A percentile compares a stretch with the other conserved stretches of the same genome.
Conservation (phyloP, 2,329 filamentous ascomycete species). For the Penicillium nordicum region DNA sequence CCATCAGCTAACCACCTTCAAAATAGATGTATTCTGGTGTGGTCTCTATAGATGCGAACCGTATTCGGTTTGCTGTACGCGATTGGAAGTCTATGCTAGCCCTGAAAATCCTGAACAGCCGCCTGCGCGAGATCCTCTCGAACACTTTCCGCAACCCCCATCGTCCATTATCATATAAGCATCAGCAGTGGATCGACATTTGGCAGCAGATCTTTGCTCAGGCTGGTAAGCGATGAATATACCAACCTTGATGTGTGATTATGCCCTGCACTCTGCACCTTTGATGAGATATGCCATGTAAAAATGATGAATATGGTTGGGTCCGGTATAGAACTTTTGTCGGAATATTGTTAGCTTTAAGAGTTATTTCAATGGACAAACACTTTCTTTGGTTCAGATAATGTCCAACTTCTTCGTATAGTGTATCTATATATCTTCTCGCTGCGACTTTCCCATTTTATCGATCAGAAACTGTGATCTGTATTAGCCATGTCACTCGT, state of each 20-base stretch:
- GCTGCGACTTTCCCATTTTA: neutral
- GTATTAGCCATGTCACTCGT: no score
- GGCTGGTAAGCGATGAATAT: slow-evolving; percentile 23
- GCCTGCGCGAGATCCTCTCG: slow-evolving; percentile 72
- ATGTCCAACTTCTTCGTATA: neutral
- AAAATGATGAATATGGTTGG: slow-evolving; percentile 8
- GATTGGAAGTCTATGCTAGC: slow-evolving; percentile 91
- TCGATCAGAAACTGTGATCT: neutral
- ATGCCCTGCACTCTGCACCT: neutral
- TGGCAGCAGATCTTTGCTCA: slow-evolving; percentile 67
- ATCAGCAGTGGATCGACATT: slow-evolving; percentile 69
- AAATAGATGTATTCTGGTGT: slow-evolving; percentile 78
- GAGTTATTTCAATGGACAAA: neutral
- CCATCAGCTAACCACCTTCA: neutral
- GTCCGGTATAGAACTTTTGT: slow-evolving; percentile 6
- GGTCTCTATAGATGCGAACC: slow-evolving; percentile 80
- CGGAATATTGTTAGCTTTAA: slow-evolving; percentile 2
- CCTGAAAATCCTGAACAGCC: slow-evolving; percentile 73
- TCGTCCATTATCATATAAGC: slow-evolving; percentile 53
- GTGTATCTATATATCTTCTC: neutral
- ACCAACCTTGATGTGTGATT: neutral
- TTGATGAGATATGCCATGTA: slow-evolving; percentile 14
- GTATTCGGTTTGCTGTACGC: slow-evolving; percentile 74
- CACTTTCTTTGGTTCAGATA: neutral
- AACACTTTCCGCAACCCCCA: slow-evolving; percentile 57